phyloP scores from a whole-genome alignment of 352 stramenopile species.

The Pythium rishiriense region DNA sequence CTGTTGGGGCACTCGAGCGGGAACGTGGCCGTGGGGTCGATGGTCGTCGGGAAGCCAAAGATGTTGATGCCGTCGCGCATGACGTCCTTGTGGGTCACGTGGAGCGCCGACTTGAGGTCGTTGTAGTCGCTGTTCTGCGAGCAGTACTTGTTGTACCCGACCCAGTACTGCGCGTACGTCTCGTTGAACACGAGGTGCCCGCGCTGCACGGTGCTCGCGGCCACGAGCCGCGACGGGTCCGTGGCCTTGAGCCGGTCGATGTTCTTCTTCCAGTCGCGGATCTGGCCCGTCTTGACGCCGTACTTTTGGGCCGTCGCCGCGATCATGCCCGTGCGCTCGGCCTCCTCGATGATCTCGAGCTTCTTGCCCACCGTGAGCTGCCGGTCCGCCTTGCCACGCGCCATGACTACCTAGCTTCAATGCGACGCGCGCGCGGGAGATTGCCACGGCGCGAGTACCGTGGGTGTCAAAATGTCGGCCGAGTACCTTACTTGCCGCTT shows the following conservation, averaged over 20 bases:
- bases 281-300: conserved; percentile 83
- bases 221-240: conserved; percentile 78
- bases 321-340: conserved; percentile 77
- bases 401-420: conserved; percentile 38
- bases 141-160: conserved; percentile 89
- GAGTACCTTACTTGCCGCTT: conserved; percentile 28
- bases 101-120: conserved; percentile 67
- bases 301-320: conserved; percentile 82
- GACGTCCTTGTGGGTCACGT: conserved; percentile 71
- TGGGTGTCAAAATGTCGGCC: conserved; percentile 19
- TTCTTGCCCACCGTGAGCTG: conserved; percentile 87
- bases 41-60: conserved; percentile 60
- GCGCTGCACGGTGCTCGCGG: conserved; percentile 78
- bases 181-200: conserved; percentile 87
- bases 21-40: conserved; percentile 65
- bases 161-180: conserved; percentile 88
- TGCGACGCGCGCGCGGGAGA: conserved; percentile 1
- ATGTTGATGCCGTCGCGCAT: conserved; percentile 70
- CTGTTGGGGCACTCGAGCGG: conserved; percentile 55
- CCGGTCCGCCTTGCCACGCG: conserved; percentile 76
- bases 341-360: conserved; percentile 88
- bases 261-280: conserved; percentile 90
- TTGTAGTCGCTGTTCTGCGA: conserved; percentile 70
- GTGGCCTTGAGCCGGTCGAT: conserved; percentile 72
- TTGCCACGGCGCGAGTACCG: conserved; percentile 18